phyloP scores from a whole-genome alignment of 2,329 filamentous ascomycete species.

The Pyrenophora seminiperda region DNA sequence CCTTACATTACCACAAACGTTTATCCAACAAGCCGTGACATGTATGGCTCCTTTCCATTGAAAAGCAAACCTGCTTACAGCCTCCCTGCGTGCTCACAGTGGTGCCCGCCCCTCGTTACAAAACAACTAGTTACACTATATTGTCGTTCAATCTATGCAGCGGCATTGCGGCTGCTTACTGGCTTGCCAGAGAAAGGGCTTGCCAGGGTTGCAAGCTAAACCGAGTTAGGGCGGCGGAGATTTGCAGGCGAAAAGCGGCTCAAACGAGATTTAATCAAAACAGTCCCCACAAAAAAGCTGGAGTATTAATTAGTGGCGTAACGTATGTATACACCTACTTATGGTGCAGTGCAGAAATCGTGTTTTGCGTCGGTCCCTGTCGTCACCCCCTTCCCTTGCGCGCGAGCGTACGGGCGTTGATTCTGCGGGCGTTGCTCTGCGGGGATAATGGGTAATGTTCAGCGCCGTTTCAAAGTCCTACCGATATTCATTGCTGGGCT shows the following conservation, averaged over 20 bases:
- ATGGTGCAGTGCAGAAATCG: neutral
- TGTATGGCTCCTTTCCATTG: too few species aligned
- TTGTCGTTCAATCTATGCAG: conserved; percentile 13
- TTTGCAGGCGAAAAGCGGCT: conserved; percentile 10
- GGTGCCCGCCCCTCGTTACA: neutral
- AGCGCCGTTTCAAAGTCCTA: conserved; percentile 13
- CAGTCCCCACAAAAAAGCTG: conserved; percentile 7
- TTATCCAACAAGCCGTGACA: too few species aligned
- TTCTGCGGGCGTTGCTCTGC: neutral
- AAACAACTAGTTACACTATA: neutral
- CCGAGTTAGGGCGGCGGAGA: neutral
- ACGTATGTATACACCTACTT: too few species aligned
- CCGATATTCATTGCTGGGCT: conserved; percentile 1
- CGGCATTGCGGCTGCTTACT: conserved; percentile 4
- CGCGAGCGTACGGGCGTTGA: too few species aligned
- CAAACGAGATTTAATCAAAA: conserved; percentile 11
- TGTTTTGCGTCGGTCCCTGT: neutral
- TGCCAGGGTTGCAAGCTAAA: neutral
- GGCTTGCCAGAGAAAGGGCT: conserved; percentile 4
- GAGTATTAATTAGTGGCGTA: neutral
- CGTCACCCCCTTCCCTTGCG: too few species aligned
- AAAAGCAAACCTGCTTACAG: neutral
- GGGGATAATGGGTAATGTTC: neutral
- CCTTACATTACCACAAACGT: neutral
- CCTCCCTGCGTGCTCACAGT: neutral